phyloP scores from a whole-genome alignment of 2,329 filamentous ascomycete genomes.

The Fusarium phyllophilum region DNA sequence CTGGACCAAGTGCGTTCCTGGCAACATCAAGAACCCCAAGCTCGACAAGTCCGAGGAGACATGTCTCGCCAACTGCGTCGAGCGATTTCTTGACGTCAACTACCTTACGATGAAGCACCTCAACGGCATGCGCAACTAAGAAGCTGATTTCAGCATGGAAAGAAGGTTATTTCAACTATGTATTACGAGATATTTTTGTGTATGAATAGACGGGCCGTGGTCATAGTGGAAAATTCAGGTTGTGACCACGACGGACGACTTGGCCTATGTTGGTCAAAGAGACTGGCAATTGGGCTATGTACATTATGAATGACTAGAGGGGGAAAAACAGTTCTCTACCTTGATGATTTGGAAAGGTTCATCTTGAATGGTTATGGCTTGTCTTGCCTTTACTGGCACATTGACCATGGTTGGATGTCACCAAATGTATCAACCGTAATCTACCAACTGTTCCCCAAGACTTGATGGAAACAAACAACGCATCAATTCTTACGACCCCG shows the following conservation, averaged over 20 bases:
- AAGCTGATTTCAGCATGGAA: neutral
- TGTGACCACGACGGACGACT: neutral
- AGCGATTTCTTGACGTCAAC: constrained; percentile 92
- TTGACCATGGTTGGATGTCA: neutral
- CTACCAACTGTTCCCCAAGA: no score
- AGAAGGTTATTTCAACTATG: neutral
- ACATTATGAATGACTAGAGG: constrained; percentile 4
- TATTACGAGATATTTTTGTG: constrained; percentile 7
- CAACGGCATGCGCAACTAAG: constrained; percentile 63
- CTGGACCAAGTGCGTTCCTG: constrained; percentile 93
- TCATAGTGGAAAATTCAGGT: neutral
- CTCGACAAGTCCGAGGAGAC: constrained; percentile 82
- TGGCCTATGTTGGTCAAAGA: neutral
- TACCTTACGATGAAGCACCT: constrained; percentile 86
- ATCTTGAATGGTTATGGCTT: neutral
- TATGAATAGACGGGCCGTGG: constrained; percentile 30
- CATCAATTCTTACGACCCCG: neutral
- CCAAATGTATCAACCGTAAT: neutral
- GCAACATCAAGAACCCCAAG: constrained; percentile 74
- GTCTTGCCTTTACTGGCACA: neutral
- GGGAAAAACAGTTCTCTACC: neutral
- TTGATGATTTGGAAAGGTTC: neutral
- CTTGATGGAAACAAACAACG: neutral
- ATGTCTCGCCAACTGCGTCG: constrained; percentile 92
- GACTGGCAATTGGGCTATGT: constrained; percentile 14